Conservation (phyloP, 1,139 yeast genomes). For the Magnusiomyces clavatus region DNA sequence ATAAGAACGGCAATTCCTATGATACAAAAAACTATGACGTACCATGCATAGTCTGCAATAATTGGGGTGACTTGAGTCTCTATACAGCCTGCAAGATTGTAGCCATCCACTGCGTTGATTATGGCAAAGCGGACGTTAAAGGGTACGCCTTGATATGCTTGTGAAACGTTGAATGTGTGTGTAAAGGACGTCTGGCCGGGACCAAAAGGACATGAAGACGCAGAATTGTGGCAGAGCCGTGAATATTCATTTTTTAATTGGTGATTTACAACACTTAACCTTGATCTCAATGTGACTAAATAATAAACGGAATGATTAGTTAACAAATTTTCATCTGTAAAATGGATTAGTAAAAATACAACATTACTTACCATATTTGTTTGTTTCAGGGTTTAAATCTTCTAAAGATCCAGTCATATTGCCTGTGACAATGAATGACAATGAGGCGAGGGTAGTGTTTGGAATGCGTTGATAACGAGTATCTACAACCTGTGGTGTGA, state of each 20-base stretch:
- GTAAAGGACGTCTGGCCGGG: constrained; percentile 21
- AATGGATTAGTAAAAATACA: neutral
- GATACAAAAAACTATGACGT: constrained; percentile 39
- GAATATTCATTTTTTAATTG: constrained; percentile 17
- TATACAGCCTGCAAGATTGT: constrained; percentile 42
- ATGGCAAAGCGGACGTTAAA: constrained; percentile 26
- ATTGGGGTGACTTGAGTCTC: constrained; percentile 45
- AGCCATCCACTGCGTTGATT: constrained; percentile 33
- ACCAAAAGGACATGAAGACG: constrained; percentile 27
- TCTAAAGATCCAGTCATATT: constrained; percentile 19
- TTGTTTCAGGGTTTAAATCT: constrained; percentile 24
- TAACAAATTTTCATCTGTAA: neutral
- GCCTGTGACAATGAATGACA: constrained; percentile 21
- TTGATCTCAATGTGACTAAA: constrained; percentile 22
- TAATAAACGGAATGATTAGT: neutral
- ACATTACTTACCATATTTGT: constrained; percentile 16
- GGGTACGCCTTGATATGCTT: constrained; percentile 26
- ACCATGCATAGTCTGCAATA: constrained; percentile 35
- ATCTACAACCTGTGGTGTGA: constrained; percentile 9
- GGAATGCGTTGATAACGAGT: constrained; percentile 3
- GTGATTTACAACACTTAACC: constrained; percentile 21
- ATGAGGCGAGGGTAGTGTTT: constrained; percentile 8
- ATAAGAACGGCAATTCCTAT: constrained; percentile 40
- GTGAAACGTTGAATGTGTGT: constrained; percentile 21
- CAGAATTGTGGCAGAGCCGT: constrained; percentile 25